Evolutionary conservation across 2,329 filamentous ascomycete species (phyloP), one percentile per base, ranked within the genome.

Genomic region (Saccharata proteae): DNA sequence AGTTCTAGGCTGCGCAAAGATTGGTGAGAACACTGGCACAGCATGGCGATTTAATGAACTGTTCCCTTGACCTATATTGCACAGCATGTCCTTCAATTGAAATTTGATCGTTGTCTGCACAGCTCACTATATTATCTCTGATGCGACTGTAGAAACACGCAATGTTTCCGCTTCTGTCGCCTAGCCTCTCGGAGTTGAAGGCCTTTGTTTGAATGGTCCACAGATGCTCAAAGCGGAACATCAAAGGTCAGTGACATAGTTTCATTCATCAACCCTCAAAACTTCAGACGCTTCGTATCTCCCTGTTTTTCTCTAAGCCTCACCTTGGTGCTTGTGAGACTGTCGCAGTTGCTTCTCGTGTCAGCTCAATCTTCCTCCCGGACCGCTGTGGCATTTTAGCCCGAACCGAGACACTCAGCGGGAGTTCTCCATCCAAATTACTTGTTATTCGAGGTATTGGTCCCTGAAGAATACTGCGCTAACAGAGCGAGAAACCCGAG

Each of bases 241-340:
- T 26, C 25, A 23, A 23, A 28, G 31, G 11, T 8, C 14, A 8
- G 16, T 5, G 12, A n/a, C 12, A 16, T n/a, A 19, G 8, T 9
- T 28, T 14, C 10, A 24, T 28, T 33, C 23, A 25, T 33, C n/a
- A 22, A 22, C 19, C 31, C 15, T 4, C 15, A 33, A 5, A 18
- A 18, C 10, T 17, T 17, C 12, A 26, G 3, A 12, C 10, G 25
- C 12, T n/a, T n/a, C n/a, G 9, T n/a, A 16, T 12, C 22, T 22
- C 16, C 22, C 11, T 10, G 12, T 32, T 24, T 8, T 14, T 32
- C n/a, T 32, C 26, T n/a, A 18, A 18, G 10, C 16, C 7, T 6
- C n/a, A 26, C 4, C 7, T 14, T 13, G 12, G 21, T 14, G 23
- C 11, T 18, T 32, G 1, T 26, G 10, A 16, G 11, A 26, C 20